A percentile compares a stretch with the other conserved stretches of the same genome.
Conservation (phyloP, 257 asterid species). For the Cruciata laevipes region DNA sequence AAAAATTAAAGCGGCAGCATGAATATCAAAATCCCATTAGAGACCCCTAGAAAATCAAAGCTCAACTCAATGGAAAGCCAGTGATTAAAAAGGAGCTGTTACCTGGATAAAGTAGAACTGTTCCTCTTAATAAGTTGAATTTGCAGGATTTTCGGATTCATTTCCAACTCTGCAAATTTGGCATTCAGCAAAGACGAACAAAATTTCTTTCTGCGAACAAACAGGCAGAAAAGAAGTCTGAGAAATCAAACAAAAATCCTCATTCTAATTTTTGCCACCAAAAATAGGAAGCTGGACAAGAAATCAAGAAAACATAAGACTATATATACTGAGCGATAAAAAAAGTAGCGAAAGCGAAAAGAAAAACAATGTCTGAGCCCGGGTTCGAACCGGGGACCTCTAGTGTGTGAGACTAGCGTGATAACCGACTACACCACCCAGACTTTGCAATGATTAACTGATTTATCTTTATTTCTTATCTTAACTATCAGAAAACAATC, state of each 20-base stretch:
- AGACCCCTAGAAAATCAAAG: constrained; percentile 1
- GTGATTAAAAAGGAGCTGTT: neutral
- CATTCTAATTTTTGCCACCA: too few species aligned
- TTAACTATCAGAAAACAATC: too few species aligned
- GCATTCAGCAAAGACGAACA: neutral
- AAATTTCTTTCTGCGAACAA: neutral
- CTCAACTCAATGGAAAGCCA: neutral
- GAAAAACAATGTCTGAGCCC: constrained; percentile 71
- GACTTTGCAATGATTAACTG: constrained; percentile 19
- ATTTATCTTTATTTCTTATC: too few species aligned
- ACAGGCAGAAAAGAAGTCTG: neutral
- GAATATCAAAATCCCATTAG: neutral
- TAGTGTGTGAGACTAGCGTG: constrained; percentile 99
- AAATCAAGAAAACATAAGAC: too few species aligned
- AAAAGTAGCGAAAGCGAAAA: too few species aligned
- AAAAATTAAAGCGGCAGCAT: neutral
- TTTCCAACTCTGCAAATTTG: constrained; percentile 7
- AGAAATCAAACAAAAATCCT: neutral
- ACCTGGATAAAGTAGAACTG: constrained; percentile 17
- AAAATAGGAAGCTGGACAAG: too few species aligned
- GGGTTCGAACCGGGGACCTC: constrained; percentile 99
- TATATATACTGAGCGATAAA: too few species aligned
- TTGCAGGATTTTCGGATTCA: constrained; percentile 9
- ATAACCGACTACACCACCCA: constrained; percentile 99
- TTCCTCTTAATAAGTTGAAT: constrained; percentile 8